Conservation (phyloP, 768 basidiomycete genomes). For the Russula sp. region DNA sequence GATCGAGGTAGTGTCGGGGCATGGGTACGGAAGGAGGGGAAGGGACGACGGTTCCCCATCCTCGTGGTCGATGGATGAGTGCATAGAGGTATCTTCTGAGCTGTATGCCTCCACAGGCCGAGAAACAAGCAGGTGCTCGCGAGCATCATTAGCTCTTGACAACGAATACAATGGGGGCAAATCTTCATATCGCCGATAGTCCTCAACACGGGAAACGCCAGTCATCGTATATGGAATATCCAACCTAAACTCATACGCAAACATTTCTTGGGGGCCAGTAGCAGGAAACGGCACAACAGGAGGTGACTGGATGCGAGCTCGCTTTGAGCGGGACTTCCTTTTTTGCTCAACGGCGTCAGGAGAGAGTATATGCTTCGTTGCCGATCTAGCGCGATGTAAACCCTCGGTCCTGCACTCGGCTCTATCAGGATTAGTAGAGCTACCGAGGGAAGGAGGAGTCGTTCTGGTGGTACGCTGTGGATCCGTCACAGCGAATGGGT, state of each 20-base stretch:
- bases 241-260: constrained; percentile 18
- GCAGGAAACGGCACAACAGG: constrained; percentile 16
- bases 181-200: background rate
- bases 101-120: background rate
- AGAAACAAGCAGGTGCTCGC: background rate
- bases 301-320: constrained; percentile 13
- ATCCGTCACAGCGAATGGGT: constrained; percentile 8
- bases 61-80: background rate
- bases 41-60: background rate
- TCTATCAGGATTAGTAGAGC: background rate
- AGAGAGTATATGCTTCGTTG: constrained; percentile 10
- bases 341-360: constrained; percentile 4
- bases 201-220: background rate
- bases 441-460: background rate
- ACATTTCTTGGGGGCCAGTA: constrained; percentile 22
- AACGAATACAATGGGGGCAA: background rate
- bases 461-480: background rate
- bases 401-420: background rate
- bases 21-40: background rate
- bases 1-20: background rate
- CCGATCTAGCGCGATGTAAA: background rate
- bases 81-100: constrained; percentile 1
- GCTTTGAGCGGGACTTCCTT: constrained; percentile 15
- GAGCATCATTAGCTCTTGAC: background rate
- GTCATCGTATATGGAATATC: background rate